Percentiles rank a stretch among this genome's conserved stretches.
phyloP scores from a whole-genome alignment of 371 early-diverging fungal species.

The Mortierella sp. region DNA sequence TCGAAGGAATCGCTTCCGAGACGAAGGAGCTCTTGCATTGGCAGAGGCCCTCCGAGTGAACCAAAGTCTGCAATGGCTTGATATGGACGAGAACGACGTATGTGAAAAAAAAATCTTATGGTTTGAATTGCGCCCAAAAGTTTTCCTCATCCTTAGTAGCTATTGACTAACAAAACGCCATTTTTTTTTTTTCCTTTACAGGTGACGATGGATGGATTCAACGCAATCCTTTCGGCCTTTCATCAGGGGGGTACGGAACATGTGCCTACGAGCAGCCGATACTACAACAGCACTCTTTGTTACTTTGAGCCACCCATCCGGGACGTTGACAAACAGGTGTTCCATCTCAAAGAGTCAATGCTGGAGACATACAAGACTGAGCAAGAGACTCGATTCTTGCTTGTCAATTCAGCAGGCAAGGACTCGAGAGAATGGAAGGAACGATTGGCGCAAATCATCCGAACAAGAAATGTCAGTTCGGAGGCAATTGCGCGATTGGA shows the following conservation, averaged over 20 bases:
- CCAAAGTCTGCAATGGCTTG: constrained; percentile 37
- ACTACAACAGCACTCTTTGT: constrained; percentile 40
- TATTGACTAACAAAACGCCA: too few relatives aligned
- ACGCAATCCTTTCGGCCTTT: constrained; percentile 42
- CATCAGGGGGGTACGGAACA: constrained; percentile 46
- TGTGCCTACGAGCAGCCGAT: constrained; percentile 28
- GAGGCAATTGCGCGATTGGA: constrained; percentile 37
- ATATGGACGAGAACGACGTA: constrained; percentile 50
- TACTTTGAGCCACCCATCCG: constrained; percentile 32
- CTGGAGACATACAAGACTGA: constrained; percentile 48
- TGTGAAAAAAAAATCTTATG: not conserved
- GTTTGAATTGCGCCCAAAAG: too few relatives aligned
- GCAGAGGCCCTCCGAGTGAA: constrained; percentile 45
- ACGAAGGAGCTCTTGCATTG: constrained; percentile 40
- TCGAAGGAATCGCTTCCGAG: constrained; percentile 35
- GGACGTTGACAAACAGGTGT: constrained; percentile 32
- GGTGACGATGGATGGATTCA: constrained; percentile 43
- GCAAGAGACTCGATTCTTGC: constrained; percentile 44
- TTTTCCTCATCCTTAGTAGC: too few relatives aligned
- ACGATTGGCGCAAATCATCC: constrained; percentile 41
- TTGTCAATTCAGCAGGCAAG: constrained; percentile 44
- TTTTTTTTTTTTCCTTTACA: not conserved
- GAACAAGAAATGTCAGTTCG: constrained; percentile 29
- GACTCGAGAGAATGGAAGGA: constrained; percentile 50
- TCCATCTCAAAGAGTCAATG: constrained; percentile 31